A percentile compares a stretch with the other conserved stretches of the same genome.
phyloP scores from a whole-genome alignment of 176 grass and related monocot species.

The Oryza coarctata region DNA sequence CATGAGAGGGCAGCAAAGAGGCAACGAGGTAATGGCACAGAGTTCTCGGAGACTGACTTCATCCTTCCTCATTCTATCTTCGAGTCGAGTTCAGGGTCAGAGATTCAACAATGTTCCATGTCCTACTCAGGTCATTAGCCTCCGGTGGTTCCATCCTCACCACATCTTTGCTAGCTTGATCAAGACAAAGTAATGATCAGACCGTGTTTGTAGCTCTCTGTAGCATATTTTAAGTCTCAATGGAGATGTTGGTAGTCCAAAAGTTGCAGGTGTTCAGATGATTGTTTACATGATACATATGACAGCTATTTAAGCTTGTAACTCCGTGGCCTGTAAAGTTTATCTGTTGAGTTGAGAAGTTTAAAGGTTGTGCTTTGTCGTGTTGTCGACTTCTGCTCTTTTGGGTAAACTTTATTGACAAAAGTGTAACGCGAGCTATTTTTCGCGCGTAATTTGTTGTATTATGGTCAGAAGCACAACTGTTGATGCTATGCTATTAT shows the following conservation, averaged over 20 bases:
- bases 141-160: slow-evolving; percentile 4
- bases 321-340: slow-evolving; percentile 27
- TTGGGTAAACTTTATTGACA: neutral
- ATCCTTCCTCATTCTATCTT: slow-evolving; percentile 60
- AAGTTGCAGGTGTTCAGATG: slow-evolving; percentile 41
- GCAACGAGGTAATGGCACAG: slow-evolving; percentile 28
- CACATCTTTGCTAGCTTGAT: slow-evolving; percentile 4
- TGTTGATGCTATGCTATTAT: neutral
- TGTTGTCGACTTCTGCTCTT: neutral
- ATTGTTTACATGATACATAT: slow-evolving; percentile 41
- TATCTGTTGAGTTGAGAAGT: slow-evolving; percentile 24
- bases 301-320: slow-evolving; percentile 29
- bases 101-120: slow-evolving; percentile 58
- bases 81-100: slow-evolving; percentile 70
- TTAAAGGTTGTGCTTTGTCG: neutral
- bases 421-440: neutral
- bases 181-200: slow-evolving; percentile 28
- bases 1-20: slow-evolving; percentile 57
- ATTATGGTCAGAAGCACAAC: neutral
- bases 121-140: slow-evolving; percentile 40
- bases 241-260: slow-evolving; percentile 32
- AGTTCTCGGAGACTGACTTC: slow-evolving; percentile 43
- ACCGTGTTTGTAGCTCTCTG: neutral
- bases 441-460: neutral
- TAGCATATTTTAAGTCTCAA: slow-evolving; percentile 28